Evolutionary conservation across 306 rosid species (phyloP).

Genomic region (Quercus alba): DNA sequence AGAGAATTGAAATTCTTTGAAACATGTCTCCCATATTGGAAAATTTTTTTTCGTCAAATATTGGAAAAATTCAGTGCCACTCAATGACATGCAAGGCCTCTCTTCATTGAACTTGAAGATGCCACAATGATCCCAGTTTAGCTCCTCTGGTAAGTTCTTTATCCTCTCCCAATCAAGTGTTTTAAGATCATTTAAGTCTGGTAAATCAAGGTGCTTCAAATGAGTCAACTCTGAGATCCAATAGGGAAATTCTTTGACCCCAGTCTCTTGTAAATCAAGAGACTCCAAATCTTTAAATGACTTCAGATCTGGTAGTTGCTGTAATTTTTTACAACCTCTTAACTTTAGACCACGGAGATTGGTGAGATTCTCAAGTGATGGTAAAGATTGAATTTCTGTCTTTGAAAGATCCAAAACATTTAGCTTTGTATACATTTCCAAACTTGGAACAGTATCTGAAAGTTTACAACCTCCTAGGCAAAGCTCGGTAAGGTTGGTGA

Average conservation of each 20-base stretch:
- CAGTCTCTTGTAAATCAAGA: too few species aligned
- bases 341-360: too few species aligned
- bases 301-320: too few species aligned
- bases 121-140: constrained; percentile 22
- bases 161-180: constrained; percentile 11
- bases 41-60: constrained; percentile 21
- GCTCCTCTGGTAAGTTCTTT: constrained; percentile 19
- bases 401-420: too few species aligned
- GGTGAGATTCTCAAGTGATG: too few species aligned
- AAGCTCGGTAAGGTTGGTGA: neutral
- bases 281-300: too few species aligned
- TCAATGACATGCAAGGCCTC: constrained; percentile 14
- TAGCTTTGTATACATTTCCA: too few species aligned
- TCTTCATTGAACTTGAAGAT: neutral
- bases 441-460: too few species aligned
- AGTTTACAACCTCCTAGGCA: too few species aligned
- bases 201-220: constrained; percentile 27
- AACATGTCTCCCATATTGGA: constrained; percentile 1
- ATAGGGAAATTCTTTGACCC: too few species aligned
- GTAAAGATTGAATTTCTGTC: too few species aligned
- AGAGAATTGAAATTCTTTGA: constrained; percentile 6
- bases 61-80: neutral
- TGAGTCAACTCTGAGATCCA: neutral
- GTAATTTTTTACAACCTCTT: too few species aligned
- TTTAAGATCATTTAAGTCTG: constrained; percentile 1